Percentiles rank a stretch among this genome's conserved stretches.
Evolutionary conservation across 805 yeast species (phyloP).

Genomic region (Candida piceae): DNA sequence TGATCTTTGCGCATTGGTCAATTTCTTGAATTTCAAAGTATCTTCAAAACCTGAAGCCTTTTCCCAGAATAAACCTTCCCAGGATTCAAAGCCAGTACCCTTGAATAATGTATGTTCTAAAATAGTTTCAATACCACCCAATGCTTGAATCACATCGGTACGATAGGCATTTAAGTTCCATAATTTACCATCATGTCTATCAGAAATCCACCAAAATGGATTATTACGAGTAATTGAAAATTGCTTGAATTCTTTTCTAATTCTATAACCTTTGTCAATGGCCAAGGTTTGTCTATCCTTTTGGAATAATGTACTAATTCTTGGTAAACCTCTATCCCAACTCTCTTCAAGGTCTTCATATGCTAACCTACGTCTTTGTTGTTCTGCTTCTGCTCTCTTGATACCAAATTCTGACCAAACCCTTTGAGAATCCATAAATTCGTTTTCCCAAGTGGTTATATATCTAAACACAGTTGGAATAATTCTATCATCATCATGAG

Average conservation of each 20-base stretch:
- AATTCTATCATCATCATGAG: conserved; percentile 68
- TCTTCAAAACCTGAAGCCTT: conserved; percentile 97
- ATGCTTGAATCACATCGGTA: conserved; percentile 92
- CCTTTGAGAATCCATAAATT: conserved; percentile 85
- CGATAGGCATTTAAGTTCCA: conserved; percentile 93
- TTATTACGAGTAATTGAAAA: conserved; percentile 66
- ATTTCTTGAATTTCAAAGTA: conserved; percentile 85
- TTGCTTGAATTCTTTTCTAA: conserved; percentile 73
- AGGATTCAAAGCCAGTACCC: conserved; percentile 95
- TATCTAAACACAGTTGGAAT: conserved; percentile 94
- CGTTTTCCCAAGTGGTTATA: conserved; percentile 95
- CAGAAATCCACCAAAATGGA: conserved; percentile 96
- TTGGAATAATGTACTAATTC: conserved; percentile 92
- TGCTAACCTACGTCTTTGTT: conserved; percentile 78
- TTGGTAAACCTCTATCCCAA: conserved; percentile 97
- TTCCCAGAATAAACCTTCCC: conserved; percentile 99
- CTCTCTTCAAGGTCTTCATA: conserved; percentile 90
- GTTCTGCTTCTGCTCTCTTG: conserved; percentile 80
- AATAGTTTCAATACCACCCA: conserved; percentile 96
- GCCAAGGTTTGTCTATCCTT: conserved; percentile 93
- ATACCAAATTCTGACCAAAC: conserved; percentile 98
- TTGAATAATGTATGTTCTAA: conserved; percentile 91
- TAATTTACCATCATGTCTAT: conserved; percentile 89
- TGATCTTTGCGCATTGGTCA: conserved; percentile 95
- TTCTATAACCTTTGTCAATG: conserved; percentile 88